Percentiles rank a stretch among this genome's conserved stretches.
Evolutionary conservation across 345 rosid species (phyloP).

Genomic region (Hibiscus tridactylites): DNA sequence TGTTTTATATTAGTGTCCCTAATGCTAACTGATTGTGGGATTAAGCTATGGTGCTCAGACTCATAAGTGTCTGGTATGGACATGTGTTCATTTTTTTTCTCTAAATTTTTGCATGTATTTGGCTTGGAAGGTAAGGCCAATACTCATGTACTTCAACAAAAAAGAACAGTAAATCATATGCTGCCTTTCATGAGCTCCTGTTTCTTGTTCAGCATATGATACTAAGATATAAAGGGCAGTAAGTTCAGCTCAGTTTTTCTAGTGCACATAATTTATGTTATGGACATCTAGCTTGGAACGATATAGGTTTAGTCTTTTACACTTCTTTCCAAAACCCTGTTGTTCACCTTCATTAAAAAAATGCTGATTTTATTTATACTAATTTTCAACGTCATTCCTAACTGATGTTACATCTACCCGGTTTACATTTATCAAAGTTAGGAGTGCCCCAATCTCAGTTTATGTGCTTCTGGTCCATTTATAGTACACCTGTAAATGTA

Average conservation of each 20-base stretch:
- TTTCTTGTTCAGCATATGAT: background rate
- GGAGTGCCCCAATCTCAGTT: background rate
- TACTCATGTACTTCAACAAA: background rate
- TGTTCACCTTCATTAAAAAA: background rate
- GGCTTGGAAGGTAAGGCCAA: background rate
- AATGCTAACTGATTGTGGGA: background rate
- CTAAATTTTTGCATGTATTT: background rate
- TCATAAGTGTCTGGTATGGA: background rate
- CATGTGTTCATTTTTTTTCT: background rate
- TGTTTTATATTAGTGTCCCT: background rate
- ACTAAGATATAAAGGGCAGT: background rate
- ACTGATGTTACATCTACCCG: background rate
- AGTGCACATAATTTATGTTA: background rate
- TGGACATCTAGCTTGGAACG: background rate
- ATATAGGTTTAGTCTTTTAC: background rate
- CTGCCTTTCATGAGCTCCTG: background rate
- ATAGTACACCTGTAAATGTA: background rate
- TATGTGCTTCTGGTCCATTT: background rate
- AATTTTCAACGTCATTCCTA: background rate
- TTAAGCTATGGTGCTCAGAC: background rate
- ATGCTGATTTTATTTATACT: background rate
- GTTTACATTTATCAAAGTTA: too few relatives aligned
- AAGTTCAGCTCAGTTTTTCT: background rate
- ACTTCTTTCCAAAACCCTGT: background rate
- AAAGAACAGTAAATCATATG: background rate